A percentile compares a stretch with the other conserved stretches of the same genome.
These are phyloP conservation scores for Notholithocarpus densiflorus DNA, from an alignment of 306 rosid genomes.

Conservation along the genomic window DNA sequence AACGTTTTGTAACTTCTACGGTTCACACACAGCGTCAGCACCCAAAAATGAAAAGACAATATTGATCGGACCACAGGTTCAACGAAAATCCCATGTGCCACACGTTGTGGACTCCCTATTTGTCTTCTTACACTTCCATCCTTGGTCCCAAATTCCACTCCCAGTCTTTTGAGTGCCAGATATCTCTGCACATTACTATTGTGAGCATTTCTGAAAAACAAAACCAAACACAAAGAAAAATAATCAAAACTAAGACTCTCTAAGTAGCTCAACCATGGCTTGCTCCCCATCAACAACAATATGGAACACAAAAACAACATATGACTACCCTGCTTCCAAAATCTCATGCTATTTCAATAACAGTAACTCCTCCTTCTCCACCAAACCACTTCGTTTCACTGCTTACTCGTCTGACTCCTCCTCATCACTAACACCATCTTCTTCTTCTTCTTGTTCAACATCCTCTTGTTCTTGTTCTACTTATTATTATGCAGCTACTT, in stretches of 20 bases:
- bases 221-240: not conserved
- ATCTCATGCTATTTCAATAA: not conserved
- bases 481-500: conserved; percentile 6
- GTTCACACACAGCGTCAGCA: too few relatives aligned
- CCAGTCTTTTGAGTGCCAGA: too few relatives aligned
- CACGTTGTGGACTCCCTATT: conserved; percentile 1
- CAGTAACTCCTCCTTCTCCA: too few relatives aligned
- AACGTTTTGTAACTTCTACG: too few relatives aligned
- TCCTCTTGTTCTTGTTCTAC: conserved; percentile 1
- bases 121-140: not conserved
- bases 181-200: not conserved
- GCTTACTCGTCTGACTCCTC: conserved; percentile 15
- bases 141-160: not conserved
- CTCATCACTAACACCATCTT: not conserved
- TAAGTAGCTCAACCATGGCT: conserved; percentile 33
- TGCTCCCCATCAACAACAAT: conserved; percentile 11
- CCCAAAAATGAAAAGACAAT: not conserved
- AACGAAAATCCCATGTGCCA: conserved; percentile 18
- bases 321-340: conserved; percentile 6
- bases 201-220: not conserved
- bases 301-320: conserved; percentile 4
- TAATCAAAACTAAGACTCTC: not conserved
- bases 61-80: not conserved
- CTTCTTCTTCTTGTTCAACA: not conserved
- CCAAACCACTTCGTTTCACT: not conserved